Conservation (phyloP, 2,329 filamentous ascomycete genomes). For the Fusarium buxicola region DNA sequence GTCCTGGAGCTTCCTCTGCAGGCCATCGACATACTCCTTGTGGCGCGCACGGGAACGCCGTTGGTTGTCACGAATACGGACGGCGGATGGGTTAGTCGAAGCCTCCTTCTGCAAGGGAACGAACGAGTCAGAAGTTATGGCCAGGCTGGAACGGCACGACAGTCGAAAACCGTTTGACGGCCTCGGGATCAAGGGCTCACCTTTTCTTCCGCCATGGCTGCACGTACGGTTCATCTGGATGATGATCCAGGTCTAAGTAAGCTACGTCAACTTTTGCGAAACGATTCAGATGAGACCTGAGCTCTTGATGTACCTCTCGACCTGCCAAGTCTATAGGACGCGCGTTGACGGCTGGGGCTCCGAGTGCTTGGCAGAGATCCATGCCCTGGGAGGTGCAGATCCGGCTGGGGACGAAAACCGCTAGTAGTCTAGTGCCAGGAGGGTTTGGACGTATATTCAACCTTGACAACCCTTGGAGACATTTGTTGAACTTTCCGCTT, state of each 20-base stretch:
- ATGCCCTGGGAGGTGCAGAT: slow-evolving; percentile 47
- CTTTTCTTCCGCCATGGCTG: slow-evolving; percentile 46
- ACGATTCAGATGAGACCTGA: slow-evolving; percentile 41
- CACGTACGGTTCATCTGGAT: slow-evolving; percentile 38
- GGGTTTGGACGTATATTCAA: slow-evolving; percentile 44
- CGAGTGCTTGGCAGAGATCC: slow-evolving; percentile 46
- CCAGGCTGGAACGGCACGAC: slow-evolving; percentile 9
- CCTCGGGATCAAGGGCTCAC: slow-evolving; percentile 39
- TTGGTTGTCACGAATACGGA: slow-evolving; percentile 64
- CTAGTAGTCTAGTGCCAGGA: slow-evolving; percentile 45
- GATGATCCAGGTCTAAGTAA: slow-evolving; percentile 38
- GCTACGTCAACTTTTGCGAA: slow-evolving; percentile 39
- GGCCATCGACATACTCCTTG: slow-evolving; percentile 60
- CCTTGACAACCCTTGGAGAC: slow-evolving; percentile 44
- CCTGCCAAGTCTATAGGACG: slow-evolving; percentile 45
- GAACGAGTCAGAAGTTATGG: slow-evolving; percentile 37
- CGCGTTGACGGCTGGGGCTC: slow-evolving; percentile 47
- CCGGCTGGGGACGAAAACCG: slow-evolving; percentile 42
- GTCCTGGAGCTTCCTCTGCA: slow-evolving; percentile 60
- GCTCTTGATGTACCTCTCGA: slow-evolving; percentile 45
- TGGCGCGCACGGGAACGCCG: slow-evolving; percentile 64
- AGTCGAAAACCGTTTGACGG: slow-evolving; percentile 18
- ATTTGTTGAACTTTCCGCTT: slow-evolving; percentile 30
- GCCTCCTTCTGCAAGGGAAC: slow-evolving; percentile 41
- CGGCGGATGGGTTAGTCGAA: slow-evolving; percentile 49